These are phyloP conservation scores for Trametes versicolor DNA, from an alignment of 1,284 basidiomycete genomes.

Conservation along the genomic window DNA sequence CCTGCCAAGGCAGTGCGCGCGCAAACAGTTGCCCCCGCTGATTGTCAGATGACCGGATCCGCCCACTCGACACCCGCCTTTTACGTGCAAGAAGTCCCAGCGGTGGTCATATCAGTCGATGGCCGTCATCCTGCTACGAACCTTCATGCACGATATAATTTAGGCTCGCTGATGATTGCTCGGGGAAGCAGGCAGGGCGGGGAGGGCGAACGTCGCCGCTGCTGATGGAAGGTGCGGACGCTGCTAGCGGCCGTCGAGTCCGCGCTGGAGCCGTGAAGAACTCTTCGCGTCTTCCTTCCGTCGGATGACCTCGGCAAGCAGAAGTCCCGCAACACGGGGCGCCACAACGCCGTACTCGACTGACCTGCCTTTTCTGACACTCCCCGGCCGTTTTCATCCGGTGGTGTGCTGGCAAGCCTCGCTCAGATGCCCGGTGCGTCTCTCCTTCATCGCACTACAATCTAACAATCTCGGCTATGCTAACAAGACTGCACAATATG, in stretches of 20 bases:
- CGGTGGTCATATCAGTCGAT: constrained; percentile 14
- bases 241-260: background rate
- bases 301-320: background rate
- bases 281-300: constrained; percentile 1
- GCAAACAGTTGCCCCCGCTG: constrained; percentile 9
- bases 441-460: too few species aligned
- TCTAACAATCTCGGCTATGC: too few species aligned
- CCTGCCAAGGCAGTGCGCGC: constrained; percentile 4
- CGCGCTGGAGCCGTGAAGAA: background rate
- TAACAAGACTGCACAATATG: too few species aligned
- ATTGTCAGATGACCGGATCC: constrained; percentile 19
- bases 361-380: background rate
- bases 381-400: background rate
- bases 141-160: constrained; percentile 3
- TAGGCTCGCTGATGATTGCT: constrained; percentile 10
- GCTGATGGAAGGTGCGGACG: constrained; percentile 10
- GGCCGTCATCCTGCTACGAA: constrained; percentile 2
- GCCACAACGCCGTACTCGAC: constrained; percentile 8
- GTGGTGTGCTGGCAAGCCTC: background rate
- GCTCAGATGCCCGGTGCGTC: too few species aligned
- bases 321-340: background rate
- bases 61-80: background rate
- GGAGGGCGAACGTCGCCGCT: background rate
- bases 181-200: background rate
- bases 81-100: constrained; percentile 17